Percentiles rank a stretch among this genome's conserved stretches.
Evolutionary conservation across 2,329 filamentous ascomycete species (phyloP).

Genomic region (Penicillium sp.): DNA sequence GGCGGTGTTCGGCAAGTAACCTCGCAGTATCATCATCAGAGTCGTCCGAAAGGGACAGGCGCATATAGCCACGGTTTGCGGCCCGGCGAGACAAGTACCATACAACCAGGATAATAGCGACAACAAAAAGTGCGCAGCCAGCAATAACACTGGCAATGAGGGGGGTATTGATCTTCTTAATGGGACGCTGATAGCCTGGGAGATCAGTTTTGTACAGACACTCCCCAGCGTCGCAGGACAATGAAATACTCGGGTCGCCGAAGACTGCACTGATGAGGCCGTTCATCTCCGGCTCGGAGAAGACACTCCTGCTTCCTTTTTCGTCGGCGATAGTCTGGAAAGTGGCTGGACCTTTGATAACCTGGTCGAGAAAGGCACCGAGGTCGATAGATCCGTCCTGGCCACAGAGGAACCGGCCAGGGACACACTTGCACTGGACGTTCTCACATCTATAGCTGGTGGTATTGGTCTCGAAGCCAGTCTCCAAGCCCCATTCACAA

Average conservation of each 20-base stretch:
- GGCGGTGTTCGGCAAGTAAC: slow-evolving; percentile 88
- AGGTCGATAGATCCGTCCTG: slow-evolving; percentile 90
- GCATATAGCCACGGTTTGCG: slow-evolving; percentile 60
- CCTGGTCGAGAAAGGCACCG: slow-evolving; percentile 77
- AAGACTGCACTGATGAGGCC: slow-evolving; percentile 84
- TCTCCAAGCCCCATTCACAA: slow-evolving; percentile 72
- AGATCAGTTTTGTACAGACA: slow-evolving; percentile 92
- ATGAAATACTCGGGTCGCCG: slow-evolving; percentile 83
- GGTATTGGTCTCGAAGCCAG: slow-evolving; percentile 69
- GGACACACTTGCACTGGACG: slow-evolving; percentile 83
- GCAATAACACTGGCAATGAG: slow-evolving; percentile 94
- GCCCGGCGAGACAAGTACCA: slow-evolving; percentile 86
- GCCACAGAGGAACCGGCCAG: slow-evolving; percentile 90
- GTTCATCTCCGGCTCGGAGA: slow-evolving; percentile 91
- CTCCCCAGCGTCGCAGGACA: slow-evolving; percentile 82
- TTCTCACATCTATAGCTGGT: slow-evolving; percentile 84
- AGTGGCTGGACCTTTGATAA: slow-evolving; percentile 82
- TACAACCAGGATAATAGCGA: slow-evolving; percentile 76
- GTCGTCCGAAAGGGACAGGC: slow-evolving; percentile 78
- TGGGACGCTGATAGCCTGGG: slow-evolving; percentile 81
- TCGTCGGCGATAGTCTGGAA: slow-evolving; percentile 69
- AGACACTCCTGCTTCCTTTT: slow-evolving; percentile 67
- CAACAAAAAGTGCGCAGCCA: slow-evolving; percentile 78
- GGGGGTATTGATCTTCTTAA: slow-evolving; percentile 96
- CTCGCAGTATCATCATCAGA: slow-evolving; percentile 84